Conservation (phyloP, 148 eudicot genomes). For the Vaccinium corymbosum region DNA sequence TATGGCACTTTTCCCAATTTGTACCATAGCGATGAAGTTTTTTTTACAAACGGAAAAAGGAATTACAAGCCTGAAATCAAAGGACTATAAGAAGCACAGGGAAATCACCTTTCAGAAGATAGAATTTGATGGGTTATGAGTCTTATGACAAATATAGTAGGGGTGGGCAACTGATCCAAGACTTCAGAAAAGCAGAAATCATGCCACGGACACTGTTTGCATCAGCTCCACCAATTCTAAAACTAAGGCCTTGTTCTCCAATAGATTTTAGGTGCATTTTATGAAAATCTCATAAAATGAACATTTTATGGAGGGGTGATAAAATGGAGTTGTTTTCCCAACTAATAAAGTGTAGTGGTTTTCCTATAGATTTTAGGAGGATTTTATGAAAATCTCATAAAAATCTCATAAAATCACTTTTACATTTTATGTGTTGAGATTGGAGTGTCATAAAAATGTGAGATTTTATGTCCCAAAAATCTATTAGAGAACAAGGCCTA, state of each 20-base stretch:
- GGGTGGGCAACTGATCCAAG: not conserved
- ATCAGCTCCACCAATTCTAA: conserved; percentile 1
- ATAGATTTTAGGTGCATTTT: too few relatives aligned
- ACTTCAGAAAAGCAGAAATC: not conserved
- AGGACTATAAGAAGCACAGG: not conserved
- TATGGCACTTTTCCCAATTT: not conserved
- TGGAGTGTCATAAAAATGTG: too few relatives aligned
- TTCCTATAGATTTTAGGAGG: too few relatives aligned
- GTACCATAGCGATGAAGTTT: not conserved
- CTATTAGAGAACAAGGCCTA: too few relatives aligned
- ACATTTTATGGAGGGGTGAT: too few relatives aligned
- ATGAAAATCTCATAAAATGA: too few relatives aligned
- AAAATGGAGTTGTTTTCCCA: too few relatives aligned
- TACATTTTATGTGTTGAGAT: too few relatives aligned
- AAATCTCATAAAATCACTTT: too few relatives aligned
- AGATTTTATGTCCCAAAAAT: too few relatives aligned
- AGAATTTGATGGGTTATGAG: not conserved
- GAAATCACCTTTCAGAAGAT: not conserved
- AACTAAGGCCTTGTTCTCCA: not conserved
- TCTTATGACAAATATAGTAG: not conserved
- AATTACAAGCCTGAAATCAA: not conserved
- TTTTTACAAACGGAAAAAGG: not conserved
- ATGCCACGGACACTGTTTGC: not conserved
- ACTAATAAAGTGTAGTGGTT: too few relatives aligned
- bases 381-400: too few relatives aligned